Base-by-base conservation (phyloP, 2,329 filamentous ascomycete species). In the Aspergillus sp. region DNA sequence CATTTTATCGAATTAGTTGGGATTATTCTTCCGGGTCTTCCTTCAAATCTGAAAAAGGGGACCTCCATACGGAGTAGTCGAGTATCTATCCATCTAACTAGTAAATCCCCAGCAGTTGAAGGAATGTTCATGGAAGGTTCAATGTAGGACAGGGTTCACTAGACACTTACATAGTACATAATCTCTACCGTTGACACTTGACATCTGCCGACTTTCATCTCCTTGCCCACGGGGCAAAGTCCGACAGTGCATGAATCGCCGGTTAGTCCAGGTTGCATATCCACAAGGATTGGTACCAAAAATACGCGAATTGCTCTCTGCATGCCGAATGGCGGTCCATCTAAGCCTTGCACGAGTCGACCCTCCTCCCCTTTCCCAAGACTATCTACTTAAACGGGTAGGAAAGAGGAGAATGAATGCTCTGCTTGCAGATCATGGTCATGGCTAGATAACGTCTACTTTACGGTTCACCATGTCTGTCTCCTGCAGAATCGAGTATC, bases 311-410 rank as follows among this genome's bases (percentile, higher is more conserved):
- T n/a, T 10, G 39, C 19, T 19, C 25, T 25, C 48, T 25, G 32
- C 25, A 19, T 36, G 32, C 51, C 38, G 51, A 28, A 13, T 17
- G 45, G 45, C 21, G 23, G 23, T 28, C 52, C 36, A 39, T 55
- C 39, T 32, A 55, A 32, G 53, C 53, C 39, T 55, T 25, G 53
- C 53, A 55, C 53, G 53, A 55, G 53, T 55, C 53, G 36, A 32
- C 25, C 21, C 17, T n/a, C 53, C 25, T 55, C 17, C 38, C 53
- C 25, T 55, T 15, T 7, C 53, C 41, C 39, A 55, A 12, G 28
- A 43, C 23, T 30, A 41, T 12, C 23, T 30, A 41, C 32, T 36
- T 36, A 5, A 43, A 38, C 38, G 23, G 52, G 52, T n/a, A 55
- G 52, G 6, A 21, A 28, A 30, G 38, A 28, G 21, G 39, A 55